These are phyloP conservation scores for Termitomyces eurrhizus DNA, from an alignment of 768 basidiomycete species.

Conservation along the genomic window DNA sequence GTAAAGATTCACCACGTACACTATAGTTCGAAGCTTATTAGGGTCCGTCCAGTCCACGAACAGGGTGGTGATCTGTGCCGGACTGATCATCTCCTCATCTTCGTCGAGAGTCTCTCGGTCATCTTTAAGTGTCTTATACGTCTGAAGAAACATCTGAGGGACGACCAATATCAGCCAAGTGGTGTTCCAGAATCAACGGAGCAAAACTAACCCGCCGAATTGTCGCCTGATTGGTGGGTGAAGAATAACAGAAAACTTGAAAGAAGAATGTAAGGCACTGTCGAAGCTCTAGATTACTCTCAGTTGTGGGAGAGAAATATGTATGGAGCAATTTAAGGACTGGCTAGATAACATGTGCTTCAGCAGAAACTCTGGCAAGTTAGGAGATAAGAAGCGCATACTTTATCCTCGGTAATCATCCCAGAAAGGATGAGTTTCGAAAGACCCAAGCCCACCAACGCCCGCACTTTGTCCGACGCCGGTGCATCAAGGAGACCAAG, in stretches of 20 bases:
- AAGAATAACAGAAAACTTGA: slow-evolving; percentile 83
- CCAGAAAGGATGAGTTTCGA: slow-evolving; percentile 84
- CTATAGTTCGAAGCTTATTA: slow-evolving; percentile 42
- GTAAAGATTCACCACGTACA: slow-evolving; percentile 7
- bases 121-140: slow-evolving; percentile 47
- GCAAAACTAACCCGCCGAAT: slow-evolving; percentile 55
- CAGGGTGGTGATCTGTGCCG: slow-evolving; percentile 55
- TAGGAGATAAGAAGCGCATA: slow-evolving; percentile 28
- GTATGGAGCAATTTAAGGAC: slow-evolving; percentile 36
- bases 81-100: slow-evolving; percentile 54
- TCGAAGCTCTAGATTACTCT: slow-evolving; percentile 75
- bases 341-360: slow-evolving; percentile 40
- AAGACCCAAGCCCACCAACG: slow-evolving; percentile 71
- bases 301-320: slow-evolving; percentile 80
- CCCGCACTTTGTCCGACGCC: slow-evolving; percentile 56
- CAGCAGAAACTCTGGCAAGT: slow-evolving; percentile 15
- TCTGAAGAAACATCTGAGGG: slow-evolving; percentile 50
- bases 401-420: slow-evolving; percentile 68
- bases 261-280: slow-evolving; percentile 89
- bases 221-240: slow-evolving; percentile 63
- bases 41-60: slow-evolving; percentile 79
- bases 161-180: neutral
- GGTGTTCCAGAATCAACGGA: neutral
- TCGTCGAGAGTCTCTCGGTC: slow-evolving; percentile 49
- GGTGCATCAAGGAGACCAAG: slow-evolving; percentile 40